A percentile compares a stretch with the other conserved stretches of the same genome.
Conservation (phyloP, 108 stramenopile species). For the Nannochloropsis oceanica region DNA sequence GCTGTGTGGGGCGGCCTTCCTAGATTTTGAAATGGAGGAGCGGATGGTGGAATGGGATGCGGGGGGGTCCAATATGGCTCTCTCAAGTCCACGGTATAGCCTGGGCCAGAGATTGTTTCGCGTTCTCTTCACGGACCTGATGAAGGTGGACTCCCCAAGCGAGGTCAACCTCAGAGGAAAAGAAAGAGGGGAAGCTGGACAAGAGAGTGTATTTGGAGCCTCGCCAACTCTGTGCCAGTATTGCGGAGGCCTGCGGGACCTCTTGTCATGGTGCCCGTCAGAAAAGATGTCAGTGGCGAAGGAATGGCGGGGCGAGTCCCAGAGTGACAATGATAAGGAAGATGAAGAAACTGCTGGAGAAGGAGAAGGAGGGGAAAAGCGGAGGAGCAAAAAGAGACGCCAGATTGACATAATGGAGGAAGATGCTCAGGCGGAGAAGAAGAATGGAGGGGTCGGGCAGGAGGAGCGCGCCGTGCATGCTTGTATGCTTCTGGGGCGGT, state of each 20-base stretch:
- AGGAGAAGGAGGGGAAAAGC: background rate
- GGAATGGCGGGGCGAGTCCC: background rate
- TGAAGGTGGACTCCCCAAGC: background rate
- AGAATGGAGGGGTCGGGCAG: background rate
- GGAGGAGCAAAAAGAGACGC: background rate
- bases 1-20: no score
- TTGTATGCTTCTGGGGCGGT: background rate
- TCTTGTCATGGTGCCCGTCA: background rate
- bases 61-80: no score
- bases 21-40: no score
- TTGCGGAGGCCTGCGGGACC: no score
- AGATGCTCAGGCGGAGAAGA: background rate
- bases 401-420: background rate
- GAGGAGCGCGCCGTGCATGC: background rate
- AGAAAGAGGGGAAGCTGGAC: background rate
- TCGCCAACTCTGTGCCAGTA: no score
- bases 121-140: background rate
- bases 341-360: background rate
- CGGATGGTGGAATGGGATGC: no score
- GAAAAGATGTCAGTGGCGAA: background rate
- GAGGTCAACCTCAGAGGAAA: background rate
- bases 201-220: background rate
- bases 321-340: background rate
- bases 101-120: no score
- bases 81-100: no score